Conservation (phyloP, 345 rosid genomes). For the Mercurialis annua region DNA sequence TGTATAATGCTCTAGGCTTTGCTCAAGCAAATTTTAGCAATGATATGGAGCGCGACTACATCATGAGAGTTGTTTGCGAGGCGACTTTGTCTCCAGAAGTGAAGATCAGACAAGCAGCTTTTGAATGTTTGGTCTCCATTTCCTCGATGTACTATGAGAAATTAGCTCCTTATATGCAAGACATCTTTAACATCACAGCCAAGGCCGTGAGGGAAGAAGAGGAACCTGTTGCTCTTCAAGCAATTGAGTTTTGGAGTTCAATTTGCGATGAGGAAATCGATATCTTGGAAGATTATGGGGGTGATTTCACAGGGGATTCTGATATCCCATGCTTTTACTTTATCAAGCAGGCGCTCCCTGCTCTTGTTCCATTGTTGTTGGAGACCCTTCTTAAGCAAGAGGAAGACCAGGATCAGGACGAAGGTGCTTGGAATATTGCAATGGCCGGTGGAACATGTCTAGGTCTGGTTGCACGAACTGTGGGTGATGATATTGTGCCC, state of each 20-base stretch:
- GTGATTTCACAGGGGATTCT: constrained; percentile 42
- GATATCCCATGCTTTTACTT: constrained; percentile 43
- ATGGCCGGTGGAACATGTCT: constrained; percentile 53
- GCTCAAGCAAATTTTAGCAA: constrained; percentile 50
- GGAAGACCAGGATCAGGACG: constrained; percentile 51
- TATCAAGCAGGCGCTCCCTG: constrained; percentile 47
- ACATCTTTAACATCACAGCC: constrained; percentile 41
- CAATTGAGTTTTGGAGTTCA: constrained; percentile 50
- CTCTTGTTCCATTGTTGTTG: constrained; percentile 42
- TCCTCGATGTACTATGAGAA: constrained; percentile 47
- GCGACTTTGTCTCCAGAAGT: constrained; percentile 39
- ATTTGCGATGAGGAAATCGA: constrained; percentile 51
- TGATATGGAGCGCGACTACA: constrained; percentile 46
- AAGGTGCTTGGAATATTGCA: constrained; percentile 49
- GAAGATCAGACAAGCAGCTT: constrained; percentile 47
- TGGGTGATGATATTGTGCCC: constrained; percentile 42
- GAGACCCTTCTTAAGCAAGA: constrained; percentile 50
- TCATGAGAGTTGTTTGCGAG: constrained; percentile 50
- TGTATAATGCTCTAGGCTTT: constrained; percentile 45
- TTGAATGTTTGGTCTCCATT: constrained; percentile 48
- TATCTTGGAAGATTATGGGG: constrained; percentile 43
- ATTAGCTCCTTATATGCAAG: constrained; percentile 44
- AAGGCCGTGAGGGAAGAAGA: constrained; percentile 50
- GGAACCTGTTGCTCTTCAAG: constrained; percentile 49
- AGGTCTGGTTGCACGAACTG: constrained; percentile 48